Conservation (phyloP, 2,329 filamentous ascomycete genomes). For the Talaromyces sp. region DNA sequence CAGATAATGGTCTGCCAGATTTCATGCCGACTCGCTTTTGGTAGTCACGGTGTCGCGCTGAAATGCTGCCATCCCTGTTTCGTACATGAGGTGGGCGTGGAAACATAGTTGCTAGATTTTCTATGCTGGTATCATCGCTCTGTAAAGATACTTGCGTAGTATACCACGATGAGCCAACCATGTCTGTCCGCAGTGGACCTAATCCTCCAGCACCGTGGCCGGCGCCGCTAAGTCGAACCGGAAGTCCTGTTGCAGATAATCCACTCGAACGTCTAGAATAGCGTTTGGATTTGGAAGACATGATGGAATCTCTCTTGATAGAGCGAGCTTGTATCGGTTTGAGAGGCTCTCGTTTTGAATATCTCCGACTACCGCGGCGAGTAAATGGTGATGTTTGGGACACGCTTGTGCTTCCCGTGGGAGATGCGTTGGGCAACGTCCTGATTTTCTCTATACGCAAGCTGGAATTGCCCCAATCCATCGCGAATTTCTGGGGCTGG, state of each 20-base stretch:
- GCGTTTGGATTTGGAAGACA: conserved; percentile 33
- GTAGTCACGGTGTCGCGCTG: conserved; percentile 19
- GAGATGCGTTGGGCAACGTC: conserved; percentile 18
- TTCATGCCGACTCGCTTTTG: conserved; percentile 28
- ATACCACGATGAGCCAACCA: conserved; percentile 36
- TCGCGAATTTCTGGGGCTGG: conserved; percentile 25
- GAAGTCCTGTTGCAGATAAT: conserved; percentile 35
- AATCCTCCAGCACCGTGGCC: conserved; percentile 40
- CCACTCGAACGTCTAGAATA: conserved; percentile 37
- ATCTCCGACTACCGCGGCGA: conserved; percentile 25
- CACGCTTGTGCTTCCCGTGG: conserved; percentile 25
- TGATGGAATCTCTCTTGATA: conserved; percentile 32
- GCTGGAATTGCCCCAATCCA: conserved; percentile 27
- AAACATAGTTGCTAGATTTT: conserved; percentile 33
- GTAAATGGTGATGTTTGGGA: conserved; percentile 28
- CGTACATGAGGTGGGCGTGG: conserved; percentile 29
- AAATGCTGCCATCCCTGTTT: conserved; percentile 25
- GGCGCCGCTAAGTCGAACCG: conserved; percentile 37
- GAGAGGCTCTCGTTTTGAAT: conserved; percentile 33
- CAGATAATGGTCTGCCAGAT: conserved; percentile 27
- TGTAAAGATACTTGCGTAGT: conserved; percentile 31
- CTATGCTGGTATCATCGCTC: conserved; percentile 32
- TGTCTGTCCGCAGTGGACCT: conserved; percentile 31
- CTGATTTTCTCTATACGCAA: conserved; percentile 20
- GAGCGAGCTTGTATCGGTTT: conserved; percentile 33